These are phyloP conservation scores for Danielia reshetovae DNA, from an alignment of 805 yeast species.

Conservation along the genomic window DNA sequence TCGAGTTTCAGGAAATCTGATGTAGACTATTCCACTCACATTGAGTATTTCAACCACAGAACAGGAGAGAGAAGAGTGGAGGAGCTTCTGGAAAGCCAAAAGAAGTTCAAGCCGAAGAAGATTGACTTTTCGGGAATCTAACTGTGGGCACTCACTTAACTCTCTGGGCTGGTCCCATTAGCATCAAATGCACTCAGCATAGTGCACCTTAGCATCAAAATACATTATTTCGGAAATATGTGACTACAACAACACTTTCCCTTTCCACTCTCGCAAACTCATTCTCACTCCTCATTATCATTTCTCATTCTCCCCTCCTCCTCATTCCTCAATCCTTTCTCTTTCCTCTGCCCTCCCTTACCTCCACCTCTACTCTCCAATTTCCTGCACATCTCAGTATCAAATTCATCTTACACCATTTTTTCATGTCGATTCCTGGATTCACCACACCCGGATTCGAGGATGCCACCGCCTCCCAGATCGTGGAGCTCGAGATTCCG, in stretches of 20 bases:
- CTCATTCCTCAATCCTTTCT: too few species aligned
- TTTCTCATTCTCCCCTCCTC: too few species aligned
- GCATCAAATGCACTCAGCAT: background rate
- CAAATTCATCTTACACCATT: too few species aligned
- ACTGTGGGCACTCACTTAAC: background rate
- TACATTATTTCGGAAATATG: too few species aligned
- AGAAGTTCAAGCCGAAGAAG: conserved; percentile 35
- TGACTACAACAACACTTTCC: too few species aligned
- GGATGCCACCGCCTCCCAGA: conserved; percentile 3
- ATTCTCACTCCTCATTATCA: too few species aligned
- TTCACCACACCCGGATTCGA: conserved; percentile 5
- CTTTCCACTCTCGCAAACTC: too few species aligned
- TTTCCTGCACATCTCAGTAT: too few species aligned
- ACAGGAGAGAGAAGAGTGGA: conserved; percentile 36
- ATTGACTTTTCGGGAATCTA: conserved; percentile 23
- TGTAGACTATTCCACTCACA: conserved; percentile 32
- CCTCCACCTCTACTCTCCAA: too few species aligned
- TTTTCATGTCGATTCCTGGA: conserved; percentile 15
- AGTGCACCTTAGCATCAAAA: background rate
- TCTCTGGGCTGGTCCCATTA: background rate
- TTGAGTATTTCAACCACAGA: conserved; percentile 38
- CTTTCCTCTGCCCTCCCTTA: too few species aligned
- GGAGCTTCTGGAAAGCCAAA: conserved; percentile 26
- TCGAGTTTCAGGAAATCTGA: conserved; percentile 27
- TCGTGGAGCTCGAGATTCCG: conserved; percentile 24